Conservation (phyloP, 306 rosid genomes). For the Medicago lupulina region DNA sequence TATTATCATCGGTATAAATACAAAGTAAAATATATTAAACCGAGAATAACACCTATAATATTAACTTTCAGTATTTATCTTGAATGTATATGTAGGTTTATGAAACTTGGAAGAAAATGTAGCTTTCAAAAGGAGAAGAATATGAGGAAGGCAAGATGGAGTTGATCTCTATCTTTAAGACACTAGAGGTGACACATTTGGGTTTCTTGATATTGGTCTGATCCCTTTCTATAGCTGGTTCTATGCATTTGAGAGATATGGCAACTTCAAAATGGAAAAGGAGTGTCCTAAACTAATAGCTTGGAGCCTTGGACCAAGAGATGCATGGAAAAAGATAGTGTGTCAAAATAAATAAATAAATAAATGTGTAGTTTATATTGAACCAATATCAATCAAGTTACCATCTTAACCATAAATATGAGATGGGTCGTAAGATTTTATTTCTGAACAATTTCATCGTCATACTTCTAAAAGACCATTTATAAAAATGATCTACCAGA, state of each 20-base stretch:
- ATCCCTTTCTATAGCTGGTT: conserved; percentile 55
- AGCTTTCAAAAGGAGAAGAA: conserved; percentile 53
- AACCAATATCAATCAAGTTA: no score
- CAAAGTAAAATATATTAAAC: no score
- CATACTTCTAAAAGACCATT: no score
- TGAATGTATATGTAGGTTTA: conserved; percentile 46
- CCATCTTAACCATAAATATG: no score
- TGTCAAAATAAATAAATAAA: conserved; percentile 37
- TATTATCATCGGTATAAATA: no score
- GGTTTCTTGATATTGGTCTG: conserved; percentile 56
- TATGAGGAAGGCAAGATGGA: conserved; percentile 51
- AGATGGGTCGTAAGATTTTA: no score
- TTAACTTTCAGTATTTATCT: background rate
- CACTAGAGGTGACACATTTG: conserved; percentile 50
- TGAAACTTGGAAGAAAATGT: conserved; percentile 43
- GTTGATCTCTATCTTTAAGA: conserved; percentile 43
- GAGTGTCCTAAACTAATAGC: conserved; percentile 56
- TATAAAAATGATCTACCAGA: no score
- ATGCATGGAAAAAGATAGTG: conserved; percentile 48
- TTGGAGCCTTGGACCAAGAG: conserved; percentile 63
- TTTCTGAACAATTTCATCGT: no score
- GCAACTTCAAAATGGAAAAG: conserved; percentile 49
- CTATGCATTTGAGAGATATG: conserved; percentile 47
- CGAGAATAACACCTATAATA: no score
- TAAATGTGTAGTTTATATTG: no score